Evolutionary conservation across 2,329 filamentous ascomycete species (phyloP), one percentile per base, ranked within the genome.

Genomic region (Alternaria burnsii): DNA sequence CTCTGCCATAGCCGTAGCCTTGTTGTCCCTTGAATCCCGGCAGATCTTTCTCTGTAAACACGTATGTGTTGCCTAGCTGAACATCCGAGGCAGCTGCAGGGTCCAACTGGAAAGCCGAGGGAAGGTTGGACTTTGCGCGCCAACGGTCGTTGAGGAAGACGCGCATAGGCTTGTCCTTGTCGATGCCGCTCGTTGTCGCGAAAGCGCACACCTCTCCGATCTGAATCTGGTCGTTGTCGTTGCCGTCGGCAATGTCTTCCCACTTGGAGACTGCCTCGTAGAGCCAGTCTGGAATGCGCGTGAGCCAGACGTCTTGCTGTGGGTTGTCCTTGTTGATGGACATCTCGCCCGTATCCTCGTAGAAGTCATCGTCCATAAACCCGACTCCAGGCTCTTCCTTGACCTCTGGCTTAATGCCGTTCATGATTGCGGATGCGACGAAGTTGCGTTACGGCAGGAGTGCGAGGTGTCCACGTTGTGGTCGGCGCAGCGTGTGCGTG

Each of bases 31-130:
- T 85, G 80, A 89, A 93, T 38, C 92, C 92, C 0, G 93, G 91
- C 22, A 97, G 85, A 73, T 98, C 93, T 77, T 97, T 93, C 80
- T 99, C 95, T 41, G 91, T 93, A 75, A 99, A 99, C 58, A 98
- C 84, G 76, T 91, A 97, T 20, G 93, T 95, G 79, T 97, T 97
- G 72, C 87, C 88, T 34, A 94, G 88, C n/a, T 86, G 80, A 1
- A 68, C 65, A 41, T 88, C 86, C 24, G 86, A 89, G 1, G 64
- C 62, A 12, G 63, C 41, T 18, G 69, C 61, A 47, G 93, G 84
- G 47, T 93, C 89, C 59, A 98, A 82, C 67, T 92, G 87, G 80
- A 97, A 99, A 73, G 97, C 93, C 73, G 92, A 92, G 11, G 94
- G 93, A n/a, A 97, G 84, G 5, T 85, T 81, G 68, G 90, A 86